Conservation (phyloP, 768 basidiomycete genomes). For the Suillus subaureus region DNA sequence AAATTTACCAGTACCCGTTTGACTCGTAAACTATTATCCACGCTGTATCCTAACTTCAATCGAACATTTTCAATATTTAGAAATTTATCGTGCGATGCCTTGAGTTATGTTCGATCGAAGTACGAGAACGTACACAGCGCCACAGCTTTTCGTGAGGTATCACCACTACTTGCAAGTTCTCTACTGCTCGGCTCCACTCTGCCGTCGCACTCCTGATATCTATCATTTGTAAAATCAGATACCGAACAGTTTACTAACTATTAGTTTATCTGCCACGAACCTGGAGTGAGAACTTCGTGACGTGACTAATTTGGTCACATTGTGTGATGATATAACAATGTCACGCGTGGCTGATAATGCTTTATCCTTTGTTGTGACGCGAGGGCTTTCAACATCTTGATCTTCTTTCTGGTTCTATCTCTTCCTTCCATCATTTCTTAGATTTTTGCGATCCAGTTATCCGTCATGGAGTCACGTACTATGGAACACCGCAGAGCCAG, state of each 20-base stretch:
- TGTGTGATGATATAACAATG: slow-evolving; percentile 28
- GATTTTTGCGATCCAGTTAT: slow-evolving; percentile 13
- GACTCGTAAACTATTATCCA: slow-evolving; percentile 44
- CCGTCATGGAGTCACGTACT: slow-evolving; percentile 62
- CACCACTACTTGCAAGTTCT: neutral
- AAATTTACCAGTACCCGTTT: slow-evolving; percentile 68
- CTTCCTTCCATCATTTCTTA: slow-evolving; percentile 14
- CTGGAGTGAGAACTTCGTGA: slow-evolving; percentile 11
- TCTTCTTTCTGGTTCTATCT: slow-evolving; percentile 13
- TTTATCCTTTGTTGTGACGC: slow-evolving; percentile 19
- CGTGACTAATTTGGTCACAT: slow-evolving; percentile 23
- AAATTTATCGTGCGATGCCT: neutral
- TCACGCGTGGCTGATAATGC: slow-evolving; percentile 10
- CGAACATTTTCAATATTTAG: slow-evolving; percentile 5
- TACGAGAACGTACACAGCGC: neutral
- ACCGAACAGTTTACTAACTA: neutral
- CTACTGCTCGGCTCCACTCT: neutral
- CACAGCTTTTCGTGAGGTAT: neutral
- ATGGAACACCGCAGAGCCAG: slow-evolving; percentile 77
- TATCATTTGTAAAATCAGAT: neutral
- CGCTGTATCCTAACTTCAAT: slow-evolving; percentile 13
- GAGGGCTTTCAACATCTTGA: slow-evolving; percentile 17
- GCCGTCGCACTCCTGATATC: neutral
- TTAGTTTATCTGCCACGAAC: too few species aligned
- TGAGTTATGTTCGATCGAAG: slow-evolving; percentile 6